These are phyloP conservation scores for Canariomyces notabilis DNA, from an alignment of 2,329 filamentous ascomycete species.

Conservation along the genomic window DNA sequence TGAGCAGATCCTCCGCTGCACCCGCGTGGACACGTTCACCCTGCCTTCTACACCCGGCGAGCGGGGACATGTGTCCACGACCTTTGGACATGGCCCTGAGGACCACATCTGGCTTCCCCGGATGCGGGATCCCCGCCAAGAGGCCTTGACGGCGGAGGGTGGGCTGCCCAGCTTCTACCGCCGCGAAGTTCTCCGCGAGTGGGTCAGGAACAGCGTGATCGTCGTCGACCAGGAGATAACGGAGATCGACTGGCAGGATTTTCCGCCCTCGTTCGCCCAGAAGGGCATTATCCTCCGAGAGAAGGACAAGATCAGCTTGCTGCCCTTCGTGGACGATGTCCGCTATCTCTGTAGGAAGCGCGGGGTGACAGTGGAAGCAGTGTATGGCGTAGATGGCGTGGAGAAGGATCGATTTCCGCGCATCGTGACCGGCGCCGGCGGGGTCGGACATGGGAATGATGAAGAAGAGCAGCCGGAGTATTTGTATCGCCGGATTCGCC, in stretches of 20 bases:
- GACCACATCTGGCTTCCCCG: constrained; percentile 1
- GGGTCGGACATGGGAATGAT: not conserved
- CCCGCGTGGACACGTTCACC: constrained; percentile 13
- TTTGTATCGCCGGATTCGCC: constrained; percentile 5
- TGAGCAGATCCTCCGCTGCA: constrained; percentile 1
- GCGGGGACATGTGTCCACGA: not conserved
- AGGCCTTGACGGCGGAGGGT: not conserved
- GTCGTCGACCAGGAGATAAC: not conserved
- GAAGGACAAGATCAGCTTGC: not conserved
- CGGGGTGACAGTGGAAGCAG: not conserved
- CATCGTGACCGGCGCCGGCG: too few relatives aligned
- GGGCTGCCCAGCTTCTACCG: not conserved
- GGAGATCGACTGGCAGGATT: not conserved
- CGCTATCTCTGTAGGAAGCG: not conserved
- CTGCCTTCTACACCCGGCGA: not conserved
- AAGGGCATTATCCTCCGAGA: not conserved
- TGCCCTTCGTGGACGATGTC: constrained; percentile 11
- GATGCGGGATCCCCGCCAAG: constrained; percentile 8
- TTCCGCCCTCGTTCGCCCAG: too few relatives aligned
- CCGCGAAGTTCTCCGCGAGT: constrained; percentile 5
- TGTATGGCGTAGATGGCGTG: not conserved
- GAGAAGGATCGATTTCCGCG: constrained; percentile 8
- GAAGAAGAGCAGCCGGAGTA: not conserved
- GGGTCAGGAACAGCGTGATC: not conserved
- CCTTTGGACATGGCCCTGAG: not conserved